Evolutionary conservation across 2,329 filamentous ascomycete species (phyloP), one percentile per base, ranked within the genome.

Genomic region (Ophiostoma populinum): DNA sequence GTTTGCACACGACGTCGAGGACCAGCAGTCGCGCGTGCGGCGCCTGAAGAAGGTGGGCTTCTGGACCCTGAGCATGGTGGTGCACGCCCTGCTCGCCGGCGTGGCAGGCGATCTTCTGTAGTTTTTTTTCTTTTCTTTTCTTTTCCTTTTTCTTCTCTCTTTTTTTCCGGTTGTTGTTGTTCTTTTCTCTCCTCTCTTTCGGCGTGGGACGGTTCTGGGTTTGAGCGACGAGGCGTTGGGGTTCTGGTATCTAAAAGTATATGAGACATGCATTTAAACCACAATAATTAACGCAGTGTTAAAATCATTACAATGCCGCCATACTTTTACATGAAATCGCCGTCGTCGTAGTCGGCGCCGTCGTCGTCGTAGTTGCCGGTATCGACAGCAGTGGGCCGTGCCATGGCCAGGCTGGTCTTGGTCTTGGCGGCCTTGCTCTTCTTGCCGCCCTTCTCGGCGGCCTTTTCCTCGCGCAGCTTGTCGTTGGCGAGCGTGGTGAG

Each of bases 391-490:
- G 65, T 65, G 47, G 65, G 57, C 51, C 77, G 61, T 50, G 57
- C 61, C 40, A 80, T 74, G 37, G 80, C 79, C 33, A 95, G 63
- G 6, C 73, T 77, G 13, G 80, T 73, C 74, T 98, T 98, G 25
- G 80, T 92, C 74, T 95, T 95, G 42, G 82, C 80, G 5, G 86
- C 86, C 70, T 95, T 95, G 47, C 67, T 75, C 74, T 95, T 98
- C 80, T 95, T 98, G 50, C 78, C 81, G 36, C 81, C 76, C 67
- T 93, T 94, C 45, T 93, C 83, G 4, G 81, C 73, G 4, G 78
- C 75, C 69, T 95, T 94, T 69, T 98, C 90, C 57, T 94, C 86
- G 65, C 85, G 92, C 78, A 95, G 78, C 69, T 92, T 94, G 70
- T 95, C 90, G 55, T 98, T 98, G 53, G 82, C 71, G 38, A 93